Base-by-base conservation (phyloP, 768 basidiomycete genomes). In the Strobilomyces dryophilus region DNA sequence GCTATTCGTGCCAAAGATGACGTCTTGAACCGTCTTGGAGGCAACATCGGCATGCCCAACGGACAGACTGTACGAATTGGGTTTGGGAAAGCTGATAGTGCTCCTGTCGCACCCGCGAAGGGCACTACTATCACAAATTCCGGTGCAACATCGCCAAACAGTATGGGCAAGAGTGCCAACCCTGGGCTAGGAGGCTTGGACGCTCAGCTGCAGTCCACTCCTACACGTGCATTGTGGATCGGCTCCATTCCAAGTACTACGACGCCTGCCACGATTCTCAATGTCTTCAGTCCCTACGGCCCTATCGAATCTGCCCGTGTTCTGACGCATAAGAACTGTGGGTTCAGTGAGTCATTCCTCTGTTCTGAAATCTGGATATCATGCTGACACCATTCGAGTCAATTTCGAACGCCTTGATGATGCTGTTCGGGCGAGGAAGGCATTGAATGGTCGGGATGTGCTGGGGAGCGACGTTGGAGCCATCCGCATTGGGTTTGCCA, bases 1-100 rank as follows among this genome's bases (percentile, higher is more conserved):
- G 95, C 95, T n/a, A 86, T 98, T 58, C 85, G 92, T 53, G 97
- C 97, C 12, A 95, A 97, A 66, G 97, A 99, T 26, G 97, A 99
- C 71, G 95, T 99, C 37, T 78, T 97, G 49, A 98, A 95, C 69
- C 85, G 95, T 21, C 81, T 98, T 24, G 93, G 93, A 44, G 95
- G 95, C 8, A 89, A 92, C 60, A 93, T 97, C 55, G 89, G 90
- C 48, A 89, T 95, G 82, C 88, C 91, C 5, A 95, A 95, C 59
- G 93, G 94, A 14, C 92, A 94, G 69, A 92, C 92, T 1, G 95
- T 99, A 49, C 87, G 97, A 43, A 95, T 99, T 64, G 97, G 97
- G 2, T 99, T 97, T 66, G 97, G 95, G 24, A 99, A 98, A 68
- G 93, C 93, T 2, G 95, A 98, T 64, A 95, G 93, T 61, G 95